Base-by-base conservation (phyloP, 768 basidiomycete genomes). In the Nevesoporus exiguus region DNA sequence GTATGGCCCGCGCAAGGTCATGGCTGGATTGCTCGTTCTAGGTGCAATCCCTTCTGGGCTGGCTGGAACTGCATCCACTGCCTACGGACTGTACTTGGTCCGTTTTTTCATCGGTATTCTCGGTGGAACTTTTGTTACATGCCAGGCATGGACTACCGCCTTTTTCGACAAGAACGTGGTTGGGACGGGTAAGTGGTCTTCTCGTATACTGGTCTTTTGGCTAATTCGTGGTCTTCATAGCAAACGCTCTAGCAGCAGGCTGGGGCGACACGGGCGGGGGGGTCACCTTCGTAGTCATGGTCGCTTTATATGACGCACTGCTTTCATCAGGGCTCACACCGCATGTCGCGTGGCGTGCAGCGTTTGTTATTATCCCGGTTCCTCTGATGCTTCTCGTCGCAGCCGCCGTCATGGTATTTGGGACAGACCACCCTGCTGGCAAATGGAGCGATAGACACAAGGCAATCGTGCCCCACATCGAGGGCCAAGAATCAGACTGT, bases 21-120 rank as follows among this genome's bases (percentile, higher is more conserved):
- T 53, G 52, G 52, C 31, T 11, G 52, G 52, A 24, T 41, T 53
- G 19, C 52, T 53, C 22, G n/a, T 53, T 11, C 31, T 53, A 1
- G 46, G 52, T 5, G 52, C 52, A 25, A 47, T 53, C 30, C 52
- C 52, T 29, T 53, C 52, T 2, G 52, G 46, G 9, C 27, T 47
- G 29, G 52, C 52, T 25, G 52, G 52, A 30, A 78, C 79, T 2
- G 72, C 74, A 17, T 64, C 70, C 36, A 74, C 53, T 50, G 77
- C 74, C 1, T 25, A 49, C 2, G 72, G 76, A 0, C 71, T 83
- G 0, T 77, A 78, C 50, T 59, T 66, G 3, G 39, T 81, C 34
- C 75, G 83, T 0, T 83, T 83, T 62, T 82, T 84, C 62, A 81
- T 83, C 43, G 81, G 82, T 9, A 79, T 84, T 43, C 72, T 83